Base-by-base conservation (phyloP, 2,329 filamentous ascomycete species). In the Aspergillus sp. region DNA sequence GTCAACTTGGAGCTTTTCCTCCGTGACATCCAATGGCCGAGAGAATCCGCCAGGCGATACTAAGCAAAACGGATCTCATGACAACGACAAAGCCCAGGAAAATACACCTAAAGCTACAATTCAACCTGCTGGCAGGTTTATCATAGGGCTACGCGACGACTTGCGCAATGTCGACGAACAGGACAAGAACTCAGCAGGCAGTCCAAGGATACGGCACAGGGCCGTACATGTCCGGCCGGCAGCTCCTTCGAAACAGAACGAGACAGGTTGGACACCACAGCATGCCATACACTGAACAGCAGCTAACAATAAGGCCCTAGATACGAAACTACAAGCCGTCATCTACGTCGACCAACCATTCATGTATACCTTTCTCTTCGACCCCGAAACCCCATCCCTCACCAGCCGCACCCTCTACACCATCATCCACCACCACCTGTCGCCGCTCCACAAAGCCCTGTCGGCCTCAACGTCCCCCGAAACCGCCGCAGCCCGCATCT, bases 281-380 rank as follows among this genome's bases (percentile, higher is more conserved):
- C n/a, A n/a, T n/a, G n/a, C n/a, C n/a, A n/a, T n/a, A n/a, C n/a
- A n/a, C n/a, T n/a, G n/a, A n/a, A n/a, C n/a, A n/a, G n/a, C n/a
- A n/a, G n/a, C n/a, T n/a, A n/a, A n/a, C n/a, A n/a, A n/a, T n/a
- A n/a, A n/a, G n/a, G n/a, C n/a, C n/a, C n/a, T n/a, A n/a, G n/a
- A n/a, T n/a, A 48, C 48, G 33, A 47, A 48, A 33, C 48, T 64
- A 8, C 57, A 57, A 32, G 60, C 58, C 1, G 51, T 66, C 12
- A 53, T 67, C 26, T 67, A 67, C 37, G 49, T 64, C 35, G 61
- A 64, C 38, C 62, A 61, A 53, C 67, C 67, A n/a, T 70, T 70
- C 39, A 63, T 69, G 41, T 69, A 68, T 42, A 63, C 64, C 4
- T 69, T 69, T 38, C 53, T 70, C 14, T 69, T 69, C 42, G 58